Evolutionary conservation across 371 early-diverging fungal genomes (phyloP), one percentile per base, ranked within the genome.

Genomic region (Mortierella sp.): DNA sequence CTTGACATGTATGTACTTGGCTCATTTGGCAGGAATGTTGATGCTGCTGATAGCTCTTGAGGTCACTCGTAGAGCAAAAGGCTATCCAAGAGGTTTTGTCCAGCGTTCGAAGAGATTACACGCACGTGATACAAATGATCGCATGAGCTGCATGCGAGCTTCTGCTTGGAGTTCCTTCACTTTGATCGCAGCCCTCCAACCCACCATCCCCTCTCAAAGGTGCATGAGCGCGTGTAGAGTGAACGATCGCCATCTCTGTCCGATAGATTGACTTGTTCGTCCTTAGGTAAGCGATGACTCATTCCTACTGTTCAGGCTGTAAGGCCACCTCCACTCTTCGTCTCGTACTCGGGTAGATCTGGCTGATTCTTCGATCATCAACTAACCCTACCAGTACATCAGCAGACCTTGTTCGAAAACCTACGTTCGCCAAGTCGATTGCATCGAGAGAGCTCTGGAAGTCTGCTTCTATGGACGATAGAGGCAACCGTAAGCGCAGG

Each of bases 381-480:
- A 10, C 34, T 34, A 34, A 34, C 34, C 10, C 10, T 34, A 7
- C 7, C 34, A 10, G 34, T 34, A 10, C 4, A 34, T 34, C 34
- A 34, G 23, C 23, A 47, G 48, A 47, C 23, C 48, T 7, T 13
- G 7, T 7, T 24, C 14, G 23, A 7, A 47, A 34, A 4, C 30
- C 39, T 9, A 42, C 18, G 26, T 10, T 24, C 8, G 24, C 34
- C 58, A 58, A 18, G 16, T 34, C 47, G 47, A 48, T 38, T 21
- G 38, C 49, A 6, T 23, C 49, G 38, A 58, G 49, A 58, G 58
- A 59, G 34, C n/a, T 18, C 12, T 13, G 18, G 41, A 21, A 41
- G 13, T 39, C 58, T 58, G 67, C 59, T 66, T 72, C 55, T 62
- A 72, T 72, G 73, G 73, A 72, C 55, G 73, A 72, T 55, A 67